Evolutionary conservation across 1,284 basidiomycete genomes (phyloP).

Genomic region (Mycena citricolor): DNA sequence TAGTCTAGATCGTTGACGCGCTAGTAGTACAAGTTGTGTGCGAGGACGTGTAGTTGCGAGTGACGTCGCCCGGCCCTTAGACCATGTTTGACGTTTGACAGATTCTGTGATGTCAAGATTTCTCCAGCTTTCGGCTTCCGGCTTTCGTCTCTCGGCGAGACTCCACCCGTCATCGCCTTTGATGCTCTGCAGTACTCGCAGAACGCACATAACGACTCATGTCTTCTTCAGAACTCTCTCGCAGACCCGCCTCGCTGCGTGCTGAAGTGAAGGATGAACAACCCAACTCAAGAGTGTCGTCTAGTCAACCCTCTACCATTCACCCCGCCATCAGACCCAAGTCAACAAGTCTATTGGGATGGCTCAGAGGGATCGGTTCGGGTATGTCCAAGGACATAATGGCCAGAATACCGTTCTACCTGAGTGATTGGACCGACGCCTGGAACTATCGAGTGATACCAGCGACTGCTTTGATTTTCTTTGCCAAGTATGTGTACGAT

Average conservation of each 20-base stretch:
- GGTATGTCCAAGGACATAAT: conserved; percentile 83
- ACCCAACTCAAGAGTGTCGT: conserved; percentile 5
- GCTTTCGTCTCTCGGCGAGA: too few relatives aligned
- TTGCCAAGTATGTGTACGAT: conserved; percentile 62
- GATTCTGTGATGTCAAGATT: too few relatives aligned
- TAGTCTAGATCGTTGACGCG: too few relatives aligned
- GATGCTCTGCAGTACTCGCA: conserved; percentile 19
- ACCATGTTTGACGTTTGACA: too few relatives aligned
- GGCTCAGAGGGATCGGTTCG: conserved; percentile 43
- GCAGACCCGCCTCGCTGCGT: conserved; percentile 4
- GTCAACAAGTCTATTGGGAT: conserved; percentile 9
- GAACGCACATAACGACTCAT: conserved; percentile 10
- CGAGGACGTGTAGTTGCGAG: too few relatives aligned
- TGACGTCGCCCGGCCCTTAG: too few relatives aligned
- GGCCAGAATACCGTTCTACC: conserved; percentile 78
- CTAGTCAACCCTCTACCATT: conserved; percentile 18
- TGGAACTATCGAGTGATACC: conserved; percentile 86
- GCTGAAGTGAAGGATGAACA: background rate
- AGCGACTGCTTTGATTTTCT: conserved; percentile 76
- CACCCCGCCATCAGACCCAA: conserved; percentile 8
- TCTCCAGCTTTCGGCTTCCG: too few relatives aligned
- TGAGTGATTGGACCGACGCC: conserved; percentile 84
- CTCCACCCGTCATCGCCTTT: too few relatives aligned
- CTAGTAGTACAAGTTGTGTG: too few relatives aligned
- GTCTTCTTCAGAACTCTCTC: conserved; percentile 18